These are phyloP conservation scores for Haematococcus sp. DNA, from an alignment of 139 green algal species.

Conservation along the genomic window DNA sequence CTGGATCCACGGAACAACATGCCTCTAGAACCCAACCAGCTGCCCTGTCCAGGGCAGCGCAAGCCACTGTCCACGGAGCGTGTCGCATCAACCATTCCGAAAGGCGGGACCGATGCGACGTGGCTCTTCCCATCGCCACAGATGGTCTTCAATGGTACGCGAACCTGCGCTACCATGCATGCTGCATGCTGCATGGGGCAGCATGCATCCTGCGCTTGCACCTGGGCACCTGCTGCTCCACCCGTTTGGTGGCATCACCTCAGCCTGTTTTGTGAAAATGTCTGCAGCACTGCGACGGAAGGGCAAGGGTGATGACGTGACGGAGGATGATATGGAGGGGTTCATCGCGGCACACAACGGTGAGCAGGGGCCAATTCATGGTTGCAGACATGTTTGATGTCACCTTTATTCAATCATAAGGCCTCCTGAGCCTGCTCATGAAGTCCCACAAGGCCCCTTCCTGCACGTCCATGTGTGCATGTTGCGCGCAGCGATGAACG, in stretches of 20 bases:
- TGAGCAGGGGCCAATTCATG: constrained; percentile 31
- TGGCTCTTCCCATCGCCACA: constrained; percentile 94
- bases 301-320: constrained; percentile 88
- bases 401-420: no score
- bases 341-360: constrained; percentile 88
- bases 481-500: constrained; percentile 83
- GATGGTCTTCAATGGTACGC: constrained; percentile 96
- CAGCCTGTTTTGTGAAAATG: no score
- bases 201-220: no score
- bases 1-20: constrained; percentile 90
- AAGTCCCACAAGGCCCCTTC: not conserved
- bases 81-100: constrained; percentile 82
- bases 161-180: not conserved
- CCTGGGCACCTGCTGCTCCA: no score
- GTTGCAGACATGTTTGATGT: no score
- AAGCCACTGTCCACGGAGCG: constrained; percentile 75
- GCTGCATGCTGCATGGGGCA: no score
- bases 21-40: constrained; percentile 87
- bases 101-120: constrained; percentile 77
- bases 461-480: not conserved
- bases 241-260: no score
- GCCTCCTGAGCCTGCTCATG: no score
- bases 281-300: constrained; percentile 85
- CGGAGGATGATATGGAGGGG: constrained; percentile 85
- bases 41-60: constrained; percentile 77